Conservation (phyloP, 345 rosid species). For the Pugionium cornutum region DNA sequence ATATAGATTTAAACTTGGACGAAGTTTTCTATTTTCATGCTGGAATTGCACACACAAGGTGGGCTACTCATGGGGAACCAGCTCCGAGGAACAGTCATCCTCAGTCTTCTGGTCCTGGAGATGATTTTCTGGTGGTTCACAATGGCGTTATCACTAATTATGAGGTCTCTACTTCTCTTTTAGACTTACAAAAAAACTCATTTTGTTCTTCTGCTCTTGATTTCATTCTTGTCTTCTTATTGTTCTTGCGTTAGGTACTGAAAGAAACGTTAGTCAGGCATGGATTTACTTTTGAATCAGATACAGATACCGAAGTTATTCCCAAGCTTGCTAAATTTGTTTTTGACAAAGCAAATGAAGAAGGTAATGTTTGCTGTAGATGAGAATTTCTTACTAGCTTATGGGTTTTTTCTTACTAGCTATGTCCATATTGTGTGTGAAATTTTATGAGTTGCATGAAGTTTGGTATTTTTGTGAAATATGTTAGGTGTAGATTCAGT, state of each 20-base stretch:
- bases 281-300: slow-evolving; percentile 89
- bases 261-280: slow-evolving; percentile 76
- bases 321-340: slow-evolving; percentile 93
- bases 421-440: neutral
- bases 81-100: slow-evolving; percentile 94
- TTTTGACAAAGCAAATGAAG: slow-evolving; percentile 85
- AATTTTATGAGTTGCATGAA: neutral
- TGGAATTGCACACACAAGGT: slow-evolving; percentile 95
- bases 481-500: slow-evolving; percentile 10
- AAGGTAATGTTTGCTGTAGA: slow-evolving; percentile 45
- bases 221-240: neutral
- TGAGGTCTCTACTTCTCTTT: slow-evolving; percentile 54
- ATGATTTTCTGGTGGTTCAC: slow-evolving; percentile 92
- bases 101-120: slow-evolving; percentile 74
- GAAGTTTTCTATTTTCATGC: slow-evolving; percentile 71
- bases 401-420: neutral
- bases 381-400: neutral
- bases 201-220: too few species aligned
- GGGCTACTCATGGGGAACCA: slow-evolving; percentile 99
- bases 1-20: slow-evolving; percentile 64
- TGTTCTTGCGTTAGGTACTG: slow-evolving; percentile 50
- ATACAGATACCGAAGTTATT: slow-evolving; percentile 94
- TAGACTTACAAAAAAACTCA: too few species aligned
- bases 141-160: slow-evolving; percentile 89
- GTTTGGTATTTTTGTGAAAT: neutral